These are phyloP conservation scores for Phytopythium montanum DNA, from an alignment of 352 stramenopile species.

Conservation along the genomic window DNA sequence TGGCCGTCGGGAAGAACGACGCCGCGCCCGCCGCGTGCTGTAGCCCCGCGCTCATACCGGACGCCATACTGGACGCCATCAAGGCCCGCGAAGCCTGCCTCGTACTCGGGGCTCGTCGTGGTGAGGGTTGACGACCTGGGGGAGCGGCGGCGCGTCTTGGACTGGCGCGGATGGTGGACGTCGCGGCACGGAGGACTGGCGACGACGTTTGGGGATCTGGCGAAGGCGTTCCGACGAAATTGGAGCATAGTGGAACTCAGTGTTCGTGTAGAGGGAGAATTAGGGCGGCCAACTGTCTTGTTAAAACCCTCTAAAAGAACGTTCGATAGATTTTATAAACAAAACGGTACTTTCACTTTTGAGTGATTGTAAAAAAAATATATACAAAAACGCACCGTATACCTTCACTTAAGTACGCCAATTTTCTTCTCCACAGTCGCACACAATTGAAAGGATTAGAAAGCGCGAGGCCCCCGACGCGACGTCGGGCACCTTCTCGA, in stretches of 20 bases:
- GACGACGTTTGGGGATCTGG: not conserved
- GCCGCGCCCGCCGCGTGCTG: conserved; percentile 19
- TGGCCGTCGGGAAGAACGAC: conserved; percentile 84
- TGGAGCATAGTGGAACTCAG: conserved; percentile 8
- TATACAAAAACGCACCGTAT: too few species aligned
- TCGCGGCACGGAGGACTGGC: not conserved
- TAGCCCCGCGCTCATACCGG: not conserved
- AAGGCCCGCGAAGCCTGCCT: too few species aligned
- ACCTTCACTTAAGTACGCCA: not conserved
- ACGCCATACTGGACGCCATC: not conserved
- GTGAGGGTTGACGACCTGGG: too few species aligned
- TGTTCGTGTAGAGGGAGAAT: conserved; percentile 14
- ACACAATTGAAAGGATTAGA: conserved; percentile 52
- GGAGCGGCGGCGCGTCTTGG: not conserved
- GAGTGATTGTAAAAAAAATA: too few species aligned
- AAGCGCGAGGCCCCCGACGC: not conserved
- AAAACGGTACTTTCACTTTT: too few species aligned
- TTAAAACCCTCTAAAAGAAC: not conserved
- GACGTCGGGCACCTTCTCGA: not conserved
- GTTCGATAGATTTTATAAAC: not conserved
- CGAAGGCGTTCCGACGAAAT: too few species aligned
- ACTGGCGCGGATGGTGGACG: not conserved
- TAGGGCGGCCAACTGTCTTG: not conserved
- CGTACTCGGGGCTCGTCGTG: not conserved
- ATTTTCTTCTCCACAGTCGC: not conserved